Base-by-base conservation (phyloP, 805 yeast genomes). In the Wickerhamomyces canadensis region DNA sequence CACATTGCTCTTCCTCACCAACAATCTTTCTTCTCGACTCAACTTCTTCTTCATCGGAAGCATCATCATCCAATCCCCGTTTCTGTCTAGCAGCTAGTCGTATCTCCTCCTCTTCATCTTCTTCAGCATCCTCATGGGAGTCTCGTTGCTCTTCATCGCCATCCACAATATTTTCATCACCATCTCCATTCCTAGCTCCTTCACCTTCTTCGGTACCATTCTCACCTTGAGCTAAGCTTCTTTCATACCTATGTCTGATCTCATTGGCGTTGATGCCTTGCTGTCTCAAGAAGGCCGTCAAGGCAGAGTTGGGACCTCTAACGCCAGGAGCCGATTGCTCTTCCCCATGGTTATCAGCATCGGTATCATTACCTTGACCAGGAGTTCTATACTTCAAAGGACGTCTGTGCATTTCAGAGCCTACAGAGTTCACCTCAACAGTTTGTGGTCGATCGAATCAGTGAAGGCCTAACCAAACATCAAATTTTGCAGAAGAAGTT, bases 181-280 rank as follows among this genome's bases (percentile, higher is more conserved):
- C 29, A 6, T 19, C 25, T 16, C 15, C 25, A 18, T 15, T 27
- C 16, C 30, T 26, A 17, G 30, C 31, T 19, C 38, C 27, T 14
- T 25, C 32, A 14, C 29, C 38, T 10, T 19, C 29, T 31, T 35
- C 34, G 12, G 7, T n/a, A 6, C 27, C 27, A 9, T 25, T 13
- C 12, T 37, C 39, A 16, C 24, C 46, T 4, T 41, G 44, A 10
- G 27, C 51, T 12, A 57, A 57, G 23, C 60, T 58, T 35, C 58
- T 61, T 42, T 57, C 42, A 57, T 65, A 70, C 40, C 70, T 55
- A 34, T 64, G 63, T 52, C 88, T 69, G 55, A 87, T 87, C 29
- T 76, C 78, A 40, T 79, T 87, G 1, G 96, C 87, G 52, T 68
- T 83, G 61, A 89, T 89, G 25, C 97, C 97, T 59, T 88, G 95